Base-by-base conservation (phyloP, 805 yeast species). In the Candida silvicultrix region DNA sequence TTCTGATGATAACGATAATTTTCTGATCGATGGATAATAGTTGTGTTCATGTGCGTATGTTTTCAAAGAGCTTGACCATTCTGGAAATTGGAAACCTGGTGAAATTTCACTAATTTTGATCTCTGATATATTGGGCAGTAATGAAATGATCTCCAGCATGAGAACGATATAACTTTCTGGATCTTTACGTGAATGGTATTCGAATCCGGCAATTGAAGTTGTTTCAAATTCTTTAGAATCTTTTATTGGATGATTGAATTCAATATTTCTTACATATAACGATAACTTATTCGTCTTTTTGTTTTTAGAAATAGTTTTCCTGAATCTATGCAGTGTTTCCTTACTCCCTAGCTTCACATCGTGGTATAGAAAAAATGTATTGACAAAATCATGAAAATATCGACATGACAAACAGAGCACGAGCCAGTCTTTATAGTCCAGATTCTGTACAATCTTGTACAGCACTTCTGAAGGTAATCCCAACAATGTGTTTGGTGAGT, bases 71-170 rank as follows among this genome's bases (percentile, higher is more conserved):
- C 56, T 64, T 36, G 57, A 39, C 58, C 62, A 57, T 38, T 55
- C 56, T 18, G 65, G 64, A 47, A 75, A 73, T 36, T 56, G 63
- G 53, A 80, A 80, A 20, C 70, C 70, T 6, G 81, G 80, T 5
- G 80, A 70, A 1, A 80, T 69, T 40, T 78, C 73, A 19, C 64
- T 60, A 11, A 80, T 49, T 15, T 58, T 54, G 7, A 80, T 52
- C 21, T 63, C 64, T 29, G 66, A 57, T 9, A 79, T 49, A 38
- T 77, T 78, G 38, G 74, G 80, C 8, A 77, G 64, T 32, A 70
- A 69, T 38, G 68, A 70, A 14, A 78, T 62, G 14, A 78, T 64
- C 38, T 66, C 70, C n/a, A 69, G 49, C 59, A 69, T 53, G 18
- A 65, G 44, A 10, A 66, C 65, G n/a, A 68, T 63, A 46, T 69